Percentiles rank a stretch among this genome's conserved stretches.
Conservation (phyloP, 1,284 basidiomycete genomes). For the Ustanciosporium gigantosporum region DNA sequence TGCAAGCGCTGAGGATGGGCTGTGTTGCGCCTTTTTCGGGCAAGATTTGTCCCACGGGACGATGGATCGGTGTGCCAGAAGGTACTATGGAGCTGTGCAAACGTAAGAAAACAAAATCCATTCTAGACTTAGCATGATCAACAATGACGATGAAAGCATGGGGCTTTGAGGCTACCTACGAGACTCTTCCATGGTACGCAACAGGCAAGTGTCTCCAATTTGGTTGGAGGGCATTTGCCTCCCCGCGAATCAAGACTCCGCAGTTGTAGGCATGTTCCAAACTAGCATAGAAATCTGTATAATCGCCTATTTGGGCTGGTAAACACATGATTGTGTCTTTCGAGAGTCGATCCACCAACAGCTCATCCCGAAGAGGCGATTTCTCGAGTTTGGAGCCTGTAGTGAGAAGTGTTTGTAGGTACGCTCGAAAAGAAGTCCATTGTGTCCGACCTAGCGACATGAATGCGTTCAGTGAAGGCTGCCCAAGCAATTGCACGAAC, state of each 20-base stretch:
- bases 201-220: conserved; percentile 39
- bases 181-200: conserved; percentile 41
- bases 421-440: conserved; percentile 12
- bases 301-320: conserved; percentile 39
- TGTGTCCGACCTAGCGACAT: conserved; percentile 4
- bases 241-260: conserved; percentile 14
- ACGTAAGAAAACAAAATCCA: neutral
- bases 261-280: conserved; percentile 39
- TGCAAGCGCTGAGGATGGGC: conserved; percentile 18
- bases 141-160: neutral
- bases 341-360: conserved; percentile 1
- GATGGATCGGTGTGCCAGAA: conserved; percentile 20
- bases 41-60: conserved; percentile 34
- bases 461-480: conserved; percentile 31
- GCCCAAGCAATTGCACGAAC: neutral
- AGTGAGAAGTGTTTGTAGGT: conserved; percentile 22
- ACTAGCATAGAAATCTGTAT: conserved; percentile 44
- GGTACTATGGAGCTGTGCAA: conserved; percentile 7
- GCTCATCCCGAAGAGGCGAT: neutral
- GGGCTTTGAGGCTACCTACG: conserved; percentile 4
- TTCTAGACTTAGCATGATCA: no score
- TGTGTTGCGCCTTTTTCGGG: conserved; percentile 8
- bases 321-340: conserved; percentile 12
- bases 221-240: conserved; percentile 9
- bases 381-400: neutral